Evolutionary conservation across 1,284 basidiomycete genomes (phyloP).

Genomic region (Tylopilus orsonianus): DNA sequence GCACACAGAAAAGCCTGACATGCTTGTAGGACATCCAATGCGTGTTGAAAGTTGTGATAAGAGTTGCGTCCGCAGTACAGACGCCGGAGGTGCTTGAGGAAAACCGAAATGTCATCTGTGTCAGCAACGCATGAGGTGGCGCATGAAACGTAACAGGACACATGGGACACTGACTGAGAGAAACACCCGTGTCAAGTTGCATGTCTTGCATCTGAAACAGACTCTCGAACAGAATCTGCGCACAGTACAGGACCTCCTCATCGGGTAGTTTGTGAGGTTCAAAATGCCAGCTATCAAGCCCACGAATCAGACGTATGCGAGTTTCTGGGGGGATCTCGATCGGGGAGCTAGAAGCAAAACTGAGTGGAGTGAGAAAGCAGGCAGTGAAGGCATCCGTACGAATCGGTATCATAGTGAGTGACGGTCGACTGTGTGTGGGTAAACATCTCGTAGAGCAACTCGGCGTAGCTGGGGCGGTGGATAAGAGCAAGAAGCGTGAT

Average conservation of each 20-base stretch:
- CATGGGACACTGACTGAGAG: constrained; percentile 55
- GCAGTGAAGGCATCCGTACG: constrained; percentile 37
- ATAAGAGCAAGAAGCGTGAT: constrained; percentile 8
- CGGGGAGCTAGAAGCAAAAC: constrained; percentile 33
- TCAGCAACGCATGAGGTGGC: constrained; percentile 21
- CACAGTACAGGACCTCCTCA: constrained; percentile 78
- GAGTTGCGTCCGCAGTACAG: constrained; percentile 89
- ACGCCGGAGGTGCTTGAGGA: constrained; percentile 79
- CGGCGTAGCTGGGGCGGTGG: constrained; percentile 54
- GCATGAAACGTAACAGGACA: constrained; percentile 20
- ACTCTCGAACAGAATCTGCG: constrained; percentile 75
- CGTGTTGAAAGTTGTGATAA: constrained; percentile 96
- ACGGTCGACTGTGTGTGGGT: constrained; percentile 73
- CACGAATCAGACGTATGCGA: constrained; percentile 58
- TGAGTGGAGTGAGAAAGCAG: constrained; percentile 20
- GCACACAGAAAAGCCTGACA: constrained; percentile 80
- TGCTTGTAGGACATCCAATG: constrained; percentile 91
- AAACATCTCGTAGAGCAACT: constrained; percentile 81
- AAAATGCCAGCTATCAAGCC: constrained; percentile 81
- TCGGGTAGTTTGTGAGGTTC: constrained; percentile 80
- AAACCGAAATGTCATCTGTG: constrained; percentile 67
- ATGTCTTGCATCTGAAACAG: constrained; percentile 76
- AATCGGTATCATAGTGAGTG: constrained; percentile 51
- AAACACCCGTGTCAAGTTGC: constrained; percentile 61
- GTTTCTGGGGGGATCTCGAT: constrained; percentile 36